Evolutionary conservation across 129 eudicot genomes (phyloP).

Genomic region (Flaveria trinervia): DNA sequence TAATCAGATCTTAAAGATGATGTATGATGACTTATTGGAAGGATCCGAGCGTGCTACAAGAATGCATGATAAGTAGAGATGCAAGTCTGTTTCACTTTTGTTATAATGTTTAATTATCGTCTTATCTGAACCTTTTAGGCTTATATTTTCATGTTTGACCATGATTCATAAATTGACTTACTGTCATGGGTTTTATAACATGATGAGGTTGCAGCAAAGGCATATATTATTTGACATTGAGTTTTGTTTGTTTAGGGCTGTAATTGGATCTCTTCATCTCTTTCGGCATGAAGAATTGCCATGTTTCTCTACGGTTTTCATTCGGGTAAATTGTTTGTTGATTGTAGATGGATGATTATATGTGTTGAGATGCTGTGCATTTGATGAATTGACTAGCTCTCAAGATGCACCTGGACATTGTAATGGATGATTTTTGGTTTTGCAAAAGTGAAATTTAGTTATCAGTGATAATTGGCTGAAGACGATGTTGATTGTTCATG

Average conservation of each 20-base stretch:
- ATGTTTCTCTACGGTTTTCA: conserved; percentile 27
- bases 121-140: conserved; percentile 25
- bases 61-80: conserved; percentile 45
- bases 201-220: conserved; percentile 9
- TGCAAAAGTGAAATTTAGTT: not conserved
- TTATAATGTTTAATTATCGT: conserved; percentile 3
- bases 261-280: conserved; percentile 61
- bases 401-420: conserved; percentile 36
- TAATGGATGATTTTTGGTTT: conserved; percentile 22
- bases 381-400: conserved; percentile 41
- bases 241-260: conserved; percentile 69
- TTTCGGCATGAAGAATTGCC: conserved; percentile 49
- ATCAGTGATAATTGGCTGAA: not conserved
- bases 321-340: conserved; percentile 39
- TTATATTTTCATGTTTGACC: conserved; percentile 13
- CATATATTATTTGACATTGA: conserved; percentile 43
- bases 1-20: conserved; percentile 87
- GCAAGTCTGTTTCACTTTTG: conserved; percentile 35
- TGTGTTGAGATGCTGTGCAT: conserved; percentile 37
- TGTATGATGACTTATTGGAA: conserved; percentile 72
- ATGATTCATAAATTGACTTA: conserved; percentile 12
- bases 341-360: conserved; percentile 92
- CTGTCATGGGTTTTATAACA: not conserved
- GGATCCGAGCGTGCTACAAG: conserved; percentile 55
- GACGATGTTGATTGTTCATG: conserved; percentile 1